Base-by-base conservation (phyloP, 78 protist species). In the Dictyostelium capitatum region DNA sequence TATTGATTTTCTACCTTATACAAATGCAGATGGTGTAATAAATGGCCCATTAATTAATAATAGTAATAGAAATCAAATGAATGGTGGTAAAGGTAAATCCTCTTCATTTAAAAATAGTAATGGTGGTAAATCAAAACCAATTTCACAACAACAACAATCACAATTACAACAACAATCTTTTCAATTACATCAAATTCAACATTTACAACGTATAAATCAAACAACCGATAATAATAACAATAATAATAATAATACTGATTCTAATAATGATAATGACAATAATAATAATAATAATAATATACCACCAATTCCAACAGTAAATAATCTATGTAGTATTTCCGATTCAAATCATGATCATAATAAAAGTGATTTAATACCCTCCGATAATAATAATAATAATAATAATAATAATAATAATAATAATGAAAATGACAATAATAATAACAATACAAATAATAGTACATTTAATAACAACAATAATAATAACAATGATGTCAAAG, bases 1-100 rank as follows among this genome's bases (percentile, higher is more conserved):
- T 47, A 87, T 87, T 11, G 93, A 87, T 80, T 65, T 48, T 51
- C 10, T 87, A 25, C 93, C 93, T 25, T 37, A 75, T n/a, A 80
- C 50, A 37, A 67, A 83, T 15, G 43, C 65, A 28, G 14, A 59
- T 37, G 20, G 47, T 25, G 32, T n/a, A 64, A 37, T 37, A 37
- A 19, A 65, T 3, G 70, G 28, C 10, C 8, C 3, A 9, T 20
- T 19, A 19, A 23, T 19, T 56, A 20, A 56, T 20, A 15, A 56
- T 20, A 20, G 14, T 53, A 53, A 15, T 5, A 53, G 23, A 5
- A 20, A 9, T 23, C n/a, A 19, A 10, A 8, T 10, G n/a, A 62
- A 25, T 25, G 10, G 10, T 20, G 37, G 37, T 62, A 62, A 62
- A 62, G 41, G 70, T 25, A 62, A 59, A 59, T 9, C 17, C 8